Evolutionary conservation across 148 eudicot species (phyloP).

Genomic region (Heliamphora exappendiculata): DNA sequence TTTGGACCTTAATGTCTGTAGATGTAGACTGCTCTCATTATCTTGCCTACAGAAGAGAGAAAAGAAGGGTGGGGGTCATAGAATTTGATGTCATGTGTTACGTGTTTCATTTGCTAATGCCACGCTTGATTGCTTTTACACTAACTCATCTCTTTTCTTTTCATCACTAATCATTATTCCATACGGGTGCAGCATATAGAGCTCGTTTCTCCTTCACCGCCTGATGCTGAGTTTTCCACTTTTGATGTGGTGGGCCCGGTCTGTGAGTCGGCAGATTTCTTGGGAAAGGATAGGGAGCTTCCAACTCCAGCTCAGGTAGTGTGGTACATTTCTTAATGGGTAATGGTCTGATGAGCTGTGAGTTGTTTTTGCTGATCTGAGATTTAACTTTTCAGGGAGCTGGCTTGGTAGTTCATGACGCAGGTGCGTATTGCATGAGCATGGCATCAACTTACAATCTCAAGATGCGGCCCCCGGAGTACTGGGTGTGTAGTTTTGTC

Average conservation of each 20-base stretch:
- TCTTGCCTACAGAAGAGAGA: background rate
- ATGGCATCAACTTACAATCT: conserved; percentile 99
- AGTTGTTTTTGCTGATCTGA: background rate
- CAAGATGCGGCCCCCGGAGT: conserved; percentile 98
- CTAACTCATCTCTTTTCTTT: background rate
- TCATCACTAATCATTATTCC: background rate
- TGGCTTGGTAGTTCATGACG: conserved; percentile 94
- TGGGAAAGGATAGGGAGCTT: conserved; percentile 85
- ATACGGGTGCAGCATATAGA: conserved; percentile 67
- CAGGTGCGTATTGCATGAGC: conserved; percentile 99
- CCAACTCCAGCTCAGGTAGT: conserved; percentile 69
- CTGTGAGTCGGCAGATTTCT: conserved; percentile 96
- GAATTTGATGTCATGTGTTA: background rate
- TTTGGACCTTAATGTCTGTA: background rate
- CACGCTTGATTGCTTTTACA: background rate
- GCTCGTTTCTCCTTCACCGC: conserved; percentile 64
- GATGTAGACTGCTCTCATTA: background rate
- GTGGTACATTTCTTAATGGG: background rate
- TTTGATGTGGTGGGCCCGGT: conserved; percentile 97
- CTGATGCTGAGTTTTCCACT: conserved; percentile 53
- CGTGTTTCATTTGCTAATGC: too few species aligned
- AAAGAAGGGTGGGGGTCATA: background rate
- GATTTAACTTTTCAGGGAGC: conserved; percentile 51
- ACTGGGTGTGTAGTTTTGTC: conserved; percentile 55
- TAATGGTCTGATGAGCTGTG: background rate